Evolutionary conservation across 176 grass and related monocot species (phyloP).

Genomic region (Carex littledalei): DNA sequence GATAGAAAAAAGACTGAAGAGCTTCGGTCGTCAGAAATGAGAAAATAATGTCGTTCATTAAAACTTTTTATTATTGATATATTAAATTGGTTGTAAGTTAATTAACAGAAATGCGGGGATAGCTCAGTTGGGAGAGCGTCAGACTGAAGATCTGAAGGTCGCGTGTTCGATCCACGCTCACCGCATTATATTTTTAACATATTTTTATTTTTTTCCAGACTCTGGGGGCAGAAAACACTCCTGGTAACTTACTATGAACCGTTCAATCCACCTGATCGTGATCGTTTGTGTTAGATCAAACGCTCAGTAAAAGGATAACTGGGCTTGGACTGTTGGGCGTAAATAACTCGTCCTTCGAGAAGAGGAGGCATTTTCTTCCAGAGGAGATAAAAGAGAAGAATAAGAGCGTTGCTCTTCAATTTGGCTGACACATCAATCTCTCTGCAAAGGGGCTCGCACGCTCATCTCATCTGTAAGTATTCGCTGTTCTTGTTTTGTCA

Average conservation of each 20-base stretch:
- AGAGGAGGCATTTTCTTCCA: not conserved
- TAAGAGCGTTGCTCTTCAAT: not conserved
- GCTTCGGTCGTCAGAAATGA: too few relatives aligned
- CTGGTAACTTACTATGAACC: not conserved
- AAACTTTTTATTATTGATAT: too few relatives aligned
- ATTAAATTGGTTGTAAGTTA: too few relatives aligned
- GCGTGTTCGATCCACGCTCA: constrained; percentile 62
- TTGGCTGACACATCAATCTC: not conserved
- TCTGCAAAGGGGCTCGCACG: not conserved
- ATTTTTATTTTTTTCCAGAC: not conserved
- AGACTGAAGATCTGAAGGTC: constrained; percentile 93
- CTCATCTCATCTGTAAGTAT: not conserved
- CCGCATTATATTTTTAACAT: not conserved
- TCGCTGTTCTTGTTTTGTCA: not conserved
- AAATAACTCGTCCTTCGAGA: not conserved
- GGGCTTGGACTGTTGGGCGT: too few relatives aligned
- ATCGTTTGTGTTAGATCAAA: not conserved
- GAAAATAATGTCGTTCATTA: too few relatives aligned
- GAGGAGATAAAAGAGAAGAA: not conserved
- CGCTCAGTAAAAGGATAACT: not conserved
- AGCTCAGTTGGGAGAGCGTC: constrained; percentile 99
- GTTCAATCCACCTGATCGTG: not conserved
- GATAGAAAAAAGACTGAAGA: too few relatives aligned
- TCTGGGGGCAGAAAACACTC: too few relatives aligned
- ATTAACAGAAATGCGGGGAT: constrained; percentile 36